A percentile compares a stretch with the other conserved stretches of the same genome.
Evolutionary conservation across 2,329 filamentous ascomycete species (phyloP).

Genomic region (Pseudogymnoascus sp.): DNA sequence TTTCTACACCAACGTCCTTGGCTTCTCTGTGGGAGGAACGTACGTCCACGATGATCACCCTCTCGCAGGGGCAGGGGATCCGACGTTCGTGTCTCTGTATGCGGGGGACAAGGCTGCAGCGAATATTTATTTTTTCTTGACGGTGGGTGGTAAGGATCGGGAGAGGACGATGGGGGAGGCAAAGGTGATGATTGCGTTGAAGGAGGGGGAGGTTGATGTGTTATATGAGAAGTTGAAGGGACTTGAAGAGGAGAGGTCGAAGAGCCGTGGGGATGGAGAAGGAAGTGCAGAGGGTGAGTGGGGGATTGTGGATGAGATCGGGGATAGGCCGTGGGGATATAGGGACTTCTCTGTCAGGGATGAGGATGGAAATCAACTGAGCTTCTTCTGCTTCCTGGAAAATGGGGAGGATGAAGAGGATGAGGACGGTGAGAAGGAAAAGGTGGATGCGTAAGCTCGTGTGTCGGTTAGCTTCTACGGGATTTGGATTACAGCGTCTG

Average conservation of each 20-base stretch:
- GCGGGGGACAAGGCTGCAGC: not conserved
- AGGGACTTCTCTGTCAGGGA: not conserved
- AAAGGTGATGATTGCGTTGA: not conserved
- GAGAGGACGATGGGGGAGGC: not conserved
- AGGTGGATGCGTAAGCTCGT: not conserved
- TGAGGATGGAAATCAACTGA: constrained; percentile 8
- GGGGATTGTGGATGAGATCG: constrained; percentile 1
- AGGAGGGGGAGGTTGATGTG: not conserved
- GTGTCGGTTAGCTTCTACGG: not conserved
- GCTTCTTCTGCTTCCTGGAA: constrained; percentile 10
- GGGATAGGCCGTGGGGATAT: constrained; percentile 11
- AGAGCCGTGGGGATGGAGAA: too few relatives aligned
- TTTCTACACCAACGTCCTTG: constrained; percentile 2
- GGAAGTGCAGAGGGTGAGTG: not conserved
- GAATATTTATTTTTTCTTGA: not conserved
- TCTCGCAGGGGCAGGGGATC: not conserved
- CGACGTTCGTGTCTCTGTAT: not conserved
- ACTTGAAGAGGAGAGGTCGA: not conserved
- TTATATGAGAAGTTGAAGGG: not conserved
- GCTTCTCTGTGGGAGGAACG: not conserved
- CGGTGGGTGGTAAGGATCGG: not conserved
- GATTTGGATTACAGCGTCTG: not conserved
- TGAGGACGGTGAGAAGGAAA: not conserved
- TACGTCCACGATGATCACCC: not conserved
- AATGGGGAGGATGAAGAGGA: not conserved